Evolutionary conservation across 768 basidiomycete species (phyloP).

Genomic region (Porphyrellus cyaneotinctus): DNA sequence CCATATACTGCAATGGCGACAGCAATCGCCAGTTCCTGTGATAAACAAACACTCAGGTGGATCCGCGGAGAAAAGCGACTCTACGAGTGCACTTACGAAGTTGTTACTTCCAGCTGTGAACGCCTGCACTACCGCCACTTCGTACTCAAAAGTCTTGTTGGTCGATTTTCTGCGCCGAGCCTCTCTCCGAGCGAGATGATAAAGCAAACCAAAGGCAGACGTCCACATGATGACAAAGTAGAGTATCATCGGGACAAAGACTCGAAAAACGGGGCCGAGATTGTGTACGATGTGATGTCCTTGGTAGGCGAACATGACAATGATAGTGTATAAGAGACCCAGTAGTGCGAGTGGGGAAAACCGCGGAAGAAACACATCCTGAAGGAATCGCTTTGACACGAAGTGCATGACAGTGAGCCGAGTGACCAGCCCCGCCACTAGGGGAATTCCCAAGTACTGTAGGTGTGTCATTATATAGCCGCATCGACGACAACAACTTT

Average conservation of each 20-base stretch:
- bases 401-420: constrained; percentile 49
- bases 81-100: constrained; percentile 43
- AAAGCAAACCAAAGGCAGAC: constrained; percentile 54
- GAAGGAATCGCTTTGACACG: constrained; percentile 45
- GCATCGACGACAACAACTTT: background rate
- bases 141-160: constrained; percentile 43
- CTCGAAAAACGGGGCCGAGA: constrained; percentile 72
- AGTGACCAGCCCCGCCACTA: constrained; percentile 67
- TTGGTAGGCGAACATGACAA: constrained; percentile 71
- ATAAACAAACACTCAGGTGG: background rate
- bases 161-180: constrained; percentile 4
- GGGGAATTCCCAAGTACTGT: constrained; percentile 81
- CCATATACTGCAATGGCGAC: constrained; percentile 77
- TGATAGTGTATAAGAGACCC: constrained; percentile 77
- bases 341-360: constrained; percentile 69
- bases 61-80: background rate
- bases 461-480: background rate
- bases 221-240: constrained; percentile 82
- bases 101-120: constrained; percentile 83
- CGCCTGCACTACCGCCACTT: constrained; percentile 70
- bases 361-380: constrained; percentile 56
- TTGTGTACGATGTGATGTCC: constrained; percentile 68
- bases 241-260: constrained; percentile 73
- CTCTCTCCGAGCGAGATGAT: constrained; percentile 40
- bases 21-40: constrained; percentile 77